A percentile compares a stretch with the other conserved stretches of the same genome.
These are phyloP conservation scores for Lichtheimia ramosa DNA, from an alignment of 371 early-diverging fungal genomes.

Conservation along the genomic window DNA sequence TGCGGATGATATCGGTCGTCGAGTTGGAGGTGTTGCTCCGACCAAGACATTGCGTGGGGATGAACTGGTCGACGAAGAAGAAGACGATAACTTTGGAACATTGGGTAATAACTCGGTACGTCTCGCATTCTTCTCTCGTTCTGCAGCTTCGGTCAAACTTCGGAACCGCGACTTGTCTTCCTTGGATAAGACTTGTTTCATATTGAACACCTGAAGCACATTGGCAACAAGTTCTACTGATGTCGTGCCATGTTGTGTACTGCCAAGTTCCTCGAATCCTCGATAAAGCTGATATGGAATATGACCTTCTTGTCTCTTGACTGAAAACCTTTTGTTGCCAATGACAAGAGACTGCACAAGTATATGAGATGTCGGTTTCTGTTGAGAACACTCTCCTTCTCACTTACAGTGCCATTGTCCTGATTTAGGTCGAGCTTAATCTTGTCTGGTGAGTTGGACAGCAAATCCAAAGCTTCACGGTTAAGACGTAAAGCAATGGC, in stretches of 20 bases:
- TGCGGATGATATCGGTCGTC: background rate
- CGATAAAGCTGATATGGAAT: slow-evolving; percentile 9
- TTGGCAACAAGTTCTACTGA: slow-evolving; percentile 12
- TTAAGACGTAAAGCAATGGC: slow-evolving; percentile 26
- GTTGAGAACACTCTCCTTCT: slow-evolving; percentile 1
- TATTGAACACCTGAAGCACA: slow-evolving; percentile 14
- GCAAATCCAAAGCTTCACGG: slow-evolving; percentile 20
- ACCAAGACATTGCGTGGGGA: slow-evolving; percentile 6
- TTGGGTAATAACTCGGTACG: slow-evolving; percentile 16
- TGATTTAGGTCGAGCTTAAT: slow-evolving; percentile 14
- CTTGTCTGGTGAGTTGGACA: slow-evolving; percentile 10
- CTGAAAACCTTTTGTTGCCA: slow-evolving; percentile 17
- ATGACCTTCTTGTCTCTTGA: slow-evolving; percentile 11
- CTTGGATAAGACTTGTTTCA: slow-evolving; percentile 23
- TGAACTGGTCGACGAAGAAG: too few species aligned
- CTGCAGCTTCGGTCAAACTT: slow-evolving; percentile 17
- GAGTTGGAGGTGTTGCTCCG: background rate
- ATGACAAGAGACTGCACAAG: slow-evolving; percentile 15
- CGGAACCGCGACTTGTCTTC: slow-evolving; percentile 21
- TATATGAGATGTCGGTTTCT: background rate
- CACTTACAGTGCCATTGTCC: slow-evolving; percentile 5
- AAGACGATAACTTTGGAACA: slow-evolving; percentile 7
- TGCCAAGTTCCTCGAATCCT: too few species aligned
- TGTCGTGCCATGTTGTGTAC: background rate
- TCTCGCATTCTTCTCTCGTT: slow-evolving; percentile 24